Evolutionary conservation across 2,329 filamentous ascomycete genomes (phyloP).

Genomic region (Monilinia polystroma): DNA sequence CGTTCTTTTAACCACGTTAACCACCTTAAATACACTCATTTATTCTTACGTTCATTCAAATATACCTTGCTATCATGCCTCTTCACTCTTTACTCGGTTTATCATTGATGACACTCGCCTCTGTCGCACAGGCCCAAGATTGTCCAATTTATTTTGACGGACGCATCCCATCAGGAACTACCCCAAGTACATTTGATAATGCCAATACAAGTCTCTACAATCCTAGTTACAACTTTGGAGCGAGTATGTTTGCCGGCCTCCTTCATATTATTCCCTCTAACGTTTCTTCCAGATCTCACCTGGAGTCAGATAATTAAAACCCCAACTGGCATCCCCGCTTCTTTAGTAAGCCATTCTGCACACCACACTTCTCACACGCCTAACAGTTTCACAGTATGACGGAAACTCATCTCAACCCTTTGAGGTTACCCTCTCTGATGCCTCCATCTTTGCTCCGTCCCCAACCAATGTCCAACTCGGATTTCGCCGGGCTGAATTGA

Average conservation of each 20-base stretch:
- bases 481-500: conserved; percentile 60
- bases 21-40: not conserved
- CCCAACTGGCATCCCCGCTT: conserved; percentile 42
- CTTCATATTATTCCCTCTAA: not conserved
- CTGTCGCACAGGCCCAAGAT: conserved; percentile 36
- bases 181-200: conserved; percentile 45
- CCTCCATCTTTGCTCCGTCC: conserved; percentile 58
- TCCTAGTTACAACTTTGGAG: conserved; percentile 53
- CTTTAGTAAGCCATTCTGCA: conserved; percentile 40
- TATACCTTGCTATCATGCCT: conserved; percentile 20
- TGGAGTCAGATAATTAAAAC: conserved; percentile 53
- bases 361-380: conserved; percentile 24
- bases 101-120: conserved; percentile 27
- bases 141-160: conserved; percentile 49
- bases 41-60: conserved; percentile 7
- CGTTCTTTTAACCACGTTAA: conserved; percentile 8
- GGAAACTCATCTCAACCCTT: conserved; percentile 13
- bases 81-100: conserved; percentile 19
- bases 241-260: conserved; percentile 37
- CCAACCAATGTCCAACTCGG: conserved; percentile 52
- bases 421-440: conserved; percentile 43
- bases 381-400: conserved; percentile 28
- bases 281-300: conserved; percentile 43
- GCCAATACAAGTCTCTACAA: conserved; percentile 48
- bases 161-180: conserved; percentile 45